Evolutionary conservation across 768 basidiomycete genomes (phyloP).

Genomic region (Lactarius hatsudake): DNA sequence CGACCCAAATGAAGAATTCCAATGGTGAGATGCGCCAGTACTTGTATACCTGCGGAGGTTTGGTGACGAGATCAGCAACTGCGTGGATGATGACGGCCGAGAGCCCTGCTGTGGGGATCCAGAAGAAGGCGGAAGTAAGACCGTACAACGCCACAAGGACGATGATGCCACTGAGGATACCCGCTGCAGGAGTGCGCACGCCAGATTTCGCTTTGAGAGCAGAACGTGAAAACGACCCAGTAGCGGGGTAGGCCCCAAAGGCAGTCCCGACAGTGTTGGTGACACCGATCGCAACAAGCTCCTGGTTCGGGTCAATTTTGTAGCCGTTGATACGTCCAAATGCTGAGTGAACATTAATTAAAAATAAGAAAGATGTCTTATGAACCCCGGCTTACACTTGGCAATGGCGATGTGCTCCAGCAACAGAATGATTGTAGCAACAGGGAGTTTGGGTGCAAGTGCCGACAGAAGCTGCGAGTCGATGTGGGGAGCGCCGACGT

Average conservation of each 20-base stretch:
- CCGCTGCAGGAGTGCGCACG: constrained; percentile 92
- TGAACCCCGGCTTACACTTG: constrained; percentile 60
- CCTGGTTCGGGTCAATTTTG: constrained; percentile 91
- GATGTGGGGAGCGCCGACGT: constrained; percentile 49
- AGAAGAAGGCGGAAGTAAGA: constrained; percentile 88
- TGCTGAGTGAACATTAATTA: constrained; percentile 43
- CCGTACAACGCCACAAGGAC: constrained; percentile 95
- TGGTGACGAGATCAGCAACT: constrained; percentile 82
- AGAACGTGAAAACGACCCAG: constrained; percentile 98
- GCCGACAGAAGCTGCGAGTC: constrained; percentile 55
- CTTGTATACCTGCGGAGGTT: constrained; percentile 75
- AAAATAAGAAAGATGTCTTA: too few species aligned
- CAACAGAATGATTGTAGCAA: constrained; percentile 85
- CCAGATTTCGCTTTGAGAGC: constrained; percentile 96
- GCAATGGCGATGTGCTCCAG: constrained; percentile 96
- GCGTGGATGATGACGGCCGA: constrained; percentile 95
- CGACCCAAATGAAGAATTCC: constrained; percentile 86
- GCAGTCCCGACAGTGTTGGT: constrained; percentile 88
- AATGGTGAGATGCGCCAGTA: constrained; percentile 95
- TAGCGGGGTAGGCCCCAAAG: constrained; percentile 93
- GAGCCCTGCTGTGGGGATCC: constrained; percentile 79
- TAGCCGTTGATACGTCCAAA: constrained; percentile 95
- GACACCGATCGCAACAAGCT: constrained; percentile 96
- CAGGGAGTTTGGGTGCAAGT: constrained; percentile 71
- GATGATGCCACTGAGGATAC: constrained; percentile 78